A percentile compares a stretch with the other conserved stretches of the same genome.
phyloP scores from a whole-genome alignment of 805 yeast species.

The Cyberlindnera americana region DNA sequence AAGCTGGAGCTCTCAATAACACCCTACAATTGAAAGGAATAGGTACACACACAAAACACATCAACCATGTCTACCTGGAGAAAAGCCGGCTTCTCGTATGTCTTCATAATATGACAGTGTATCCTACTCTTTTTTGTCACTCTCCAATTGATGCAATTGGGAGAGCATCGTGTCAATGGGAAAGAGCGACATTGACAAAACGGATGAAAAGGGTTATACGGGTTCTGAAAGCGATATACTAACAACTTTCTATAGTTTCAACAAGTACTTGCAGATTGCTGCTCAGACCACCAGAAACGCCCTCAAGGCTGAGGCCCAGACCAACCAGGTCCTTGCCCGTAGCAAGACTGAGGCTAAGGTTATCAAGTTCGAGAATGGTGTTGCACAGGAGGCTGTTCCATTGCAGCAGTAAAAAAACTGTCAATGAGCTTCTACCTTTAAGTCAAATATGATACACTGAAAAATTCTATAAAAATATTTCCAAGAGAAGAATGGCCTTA shows the following conservation, averaged over 20 bases:
- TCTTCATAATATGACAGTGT: slow-evolving; percentile 8
- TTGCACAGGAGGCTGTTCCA: slow-evolving; percentile 34
- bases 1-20: not conserved
- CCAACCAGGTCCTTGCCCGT: slow-evolving; percentile 64
- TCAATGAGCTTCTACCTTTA: too few relatives aligned
- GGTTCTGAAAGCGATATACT: not conserved
- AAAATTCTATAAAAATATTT: not conserved
- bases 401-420: slow-evolving; percentile 23
- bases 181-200: too few relatives aligned
- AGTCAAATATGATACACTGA: not conserved
- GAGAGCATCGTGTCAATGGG: too few relatives aligned
- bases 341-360: slow-evolving; percentile 70
- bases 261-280: slow-evolving; percentile 87
- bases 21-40: too few relatives aligned
- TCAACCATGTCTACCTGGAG: slow-evolving; percentile 54
- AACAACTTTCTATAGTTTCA: slow-evolving; percentile 46
- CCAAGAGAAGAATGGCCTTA: not conserved
- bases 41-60: slow-evolving; percentile 3
- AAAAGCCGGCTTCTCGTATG: slow-evolving; percentile 63
- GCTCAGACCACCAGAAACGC: slow-evolving; percentile 86
- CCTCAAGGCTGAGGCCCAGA: slow-evolving; percentile 81
- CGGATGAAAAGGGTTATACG: not conserved
- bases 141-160: not conserved
- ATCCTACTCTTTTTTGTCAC: not conserved
- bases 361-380: slow-evolving; percentile 71